Base-by-base conservation (phyloP, 352 stramenopile species). In the Globisporangium nagaii region DNA sequence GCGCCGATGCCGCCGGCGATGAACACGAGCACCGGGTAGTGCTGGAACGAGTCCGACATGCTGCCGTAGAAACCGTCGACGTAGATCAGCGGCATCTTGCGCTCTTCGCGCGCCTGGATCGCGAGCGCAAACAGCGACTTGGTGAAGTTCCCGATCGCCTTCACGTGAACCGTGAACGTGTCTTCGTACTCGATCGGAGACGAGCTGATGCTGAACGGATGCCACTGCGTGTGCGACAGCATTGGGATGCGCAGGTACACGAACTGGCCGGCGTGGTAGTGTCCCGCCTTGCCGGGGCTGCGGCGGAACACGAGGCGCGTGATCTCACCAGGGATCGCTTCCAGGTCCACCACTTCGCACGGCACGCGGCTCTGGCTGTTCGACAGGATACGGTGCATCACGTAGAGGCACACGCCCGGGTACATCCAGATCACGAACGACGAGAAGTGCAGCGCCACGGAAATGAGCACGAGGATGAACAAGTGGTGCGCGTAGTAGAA, bases 401-500 rank as follows among this genome's bases (percentile, higher is more conserved):
- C 65, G 63, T 75, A 93, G 25, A 94, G 76, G 15, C 76, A 90
- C 47, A 91, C 68, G 13, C 68, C 69, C 13, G 79, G 75, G 56
- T 91, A 94, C 75, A 92, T 88, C 77, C 77, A 94, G 30, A 90
- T 88, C 36, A 94, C 76, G 41, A 92, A 90, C 24, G 75, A 75
- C 44, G 71, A 79, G 34, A 87, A 94, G 70, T 94, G 84, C 31
- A 94, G 57, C 17, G 70, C 70, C 44, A 67, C 70, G 42, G 72
- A 64, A 56, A 92, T 60, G 43, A 90, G 63, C 65, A 90, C 84
- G 20, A 93, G 55, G 34, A 96, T 72, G 64, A 95, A 95, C 36
- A 95, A 71, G 60, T 94, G 83, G 63, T 96, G 86, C 52, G 70
- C 73, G 68, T 93, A 93, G 70, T 95, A 93, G 49, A 96, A 96